A percentile compares a stretch with the other conserved stretches of the same genome.
These are phyloP conservation scores for Verticillium albo-atrum DNA, from an alignment of 2,329 filamentous ascomycete genomes.

Conservation along the genomic window DNA sequence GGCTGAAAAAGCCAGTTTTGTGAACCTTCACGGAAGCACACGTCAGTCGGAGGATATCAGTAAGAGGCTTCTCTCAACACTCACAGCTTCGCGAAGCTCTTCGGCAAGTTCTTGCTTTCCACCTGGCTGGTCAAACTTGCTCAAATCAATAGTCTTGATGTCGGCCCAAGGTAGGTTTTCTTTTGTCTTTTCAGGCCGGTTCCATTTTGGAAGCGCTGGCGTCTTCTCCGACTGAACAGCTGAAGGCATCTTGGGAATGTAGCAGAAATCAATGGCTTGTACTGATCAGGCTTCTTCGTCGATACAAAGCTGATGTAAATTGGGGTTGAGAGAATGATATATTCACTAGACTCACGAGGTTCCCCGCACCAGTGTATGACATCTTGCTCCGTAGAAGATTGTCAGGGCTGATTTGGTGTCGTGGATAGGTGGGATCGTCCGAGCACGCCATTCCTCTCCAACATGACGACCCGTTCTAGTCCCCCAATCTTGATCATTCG, in stretches of 20 bases:
- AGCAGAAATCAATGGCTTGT: neutral
- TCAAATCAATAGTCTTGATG: constrained; percentile 47
- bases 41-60: too few relatives aligned
- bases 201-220: constrained; percentile 17
- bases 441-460: constrained; percentile 11
- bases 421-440: neutral
- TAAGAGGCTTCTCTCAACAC: too few relatives aligned
- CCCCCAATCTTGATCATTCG: neutral
- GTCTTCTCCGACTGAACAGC: constrained; percentile 2
- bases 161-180: constrained; percentile 40
- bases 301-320: too few relatives aligned
- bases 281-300: too few relatives aligned
- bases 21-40: constrained; percentile 15
- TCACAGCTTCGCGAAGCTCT: constrained; percentile 45
- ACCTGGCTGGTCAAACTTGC: constrained; percentile 40
- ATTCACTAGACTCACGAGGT: neutral
- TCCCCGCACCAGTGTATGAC: neutral
- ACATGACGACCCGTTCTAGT: constrained; percentile 3
- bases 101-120: constrained; percentile 46
- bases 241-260: constrained; percentile 8
- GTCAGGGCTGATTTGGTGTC: neutral
- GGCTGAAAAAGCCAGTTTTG: constrained; percentile 45
- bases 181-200: constrained; percentile 21
- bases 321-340: too few relatives aligned
- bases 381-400: neutral